Conservation (phyloP, 148 eudicot genomes). For the Rhododendron molle region DNA sequence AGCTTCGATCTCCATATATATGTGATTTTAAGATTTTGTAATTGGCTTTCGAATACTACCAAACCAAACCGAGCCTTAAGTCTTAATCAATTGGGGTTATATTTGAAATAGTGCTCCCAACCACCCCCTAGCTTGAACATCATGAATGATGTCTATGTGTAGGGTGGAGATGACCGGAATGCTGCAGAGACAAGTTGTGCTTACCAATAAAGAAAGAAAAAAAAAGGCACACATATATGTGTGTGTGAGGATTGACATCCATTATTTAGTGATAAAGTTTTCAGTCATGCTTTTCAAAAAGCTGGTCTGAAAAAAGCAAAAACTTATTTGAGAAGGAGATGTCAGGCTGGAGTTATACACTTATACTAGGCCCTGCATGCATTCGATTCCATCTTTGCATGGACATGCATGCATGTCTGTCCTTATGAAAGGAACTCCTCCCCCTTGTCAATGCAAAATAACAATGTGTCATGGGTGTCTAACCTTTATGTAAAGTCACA, state of each 20-base stretch:
- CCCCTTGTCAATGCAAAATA: background rate
- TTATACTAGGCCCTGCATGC: background rate
- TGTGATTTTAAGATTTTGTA: no score
- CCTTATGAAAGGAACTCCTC: background rate
- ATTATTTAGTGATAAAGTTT: background rate
- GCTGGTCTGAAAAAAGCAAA: background rate
- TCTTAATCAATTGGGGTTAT: no score
- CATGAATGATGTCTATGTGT: background rate
- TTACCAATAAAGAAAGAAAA: background rate
- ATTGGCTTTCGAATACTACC: no score
- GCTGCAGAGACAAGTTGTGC: background rate
- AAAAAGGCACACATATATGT: background rate
- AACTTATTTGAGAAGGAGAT: background rate
- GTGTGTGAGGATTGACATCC: background rate
- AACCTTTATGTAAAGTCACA: background rate
- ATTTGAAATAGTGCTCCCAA: no score
- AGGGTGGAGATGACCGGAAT: no score
- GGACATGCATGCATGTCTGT: background rate
- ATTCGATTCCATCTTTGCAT: constrained; percentile 11
- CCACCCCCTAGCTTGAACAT: no score
- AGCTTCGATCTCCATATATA: no score
- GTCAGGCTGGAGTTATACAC: background rate
- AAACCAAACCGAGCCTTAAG: no score
- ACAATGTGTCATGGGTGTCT: no score
- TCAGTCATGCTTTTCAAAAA: background rate